Evolutionary conservation across 2,329 filamentous ascomycete species (phyloP).

Genomic region (Aspergillus quadrilineatus): DNA sequence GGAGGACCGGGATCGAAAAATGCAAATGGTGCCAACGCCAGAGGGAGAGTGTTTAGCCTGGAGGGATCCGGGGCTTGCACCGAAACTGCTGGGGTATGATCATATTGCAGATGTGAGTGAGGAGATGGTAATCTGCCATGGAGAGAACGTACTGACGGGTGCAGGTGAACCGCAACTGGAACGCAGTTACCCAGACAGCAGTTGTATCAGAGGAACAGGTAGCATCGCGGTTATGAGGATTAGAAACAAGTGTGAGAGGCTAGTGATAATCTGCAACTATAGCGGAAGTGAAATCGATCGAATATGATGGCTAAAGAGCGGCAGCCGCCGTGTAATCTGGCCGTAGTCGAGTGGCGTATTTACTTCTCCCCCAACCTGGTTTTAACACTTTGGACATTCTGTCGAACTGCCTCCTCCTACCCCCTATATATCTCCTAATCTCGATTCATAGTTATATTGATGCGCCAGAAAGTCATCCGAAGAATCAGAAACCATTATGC

Average conservation of each 20-base stretch:
- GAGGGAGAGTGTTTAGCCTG: slow-evolving; percentile 46
- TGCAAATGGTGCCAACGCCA: slow-evolving; percentile 39
- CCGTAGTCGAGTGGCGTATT: too few relatives aligned
- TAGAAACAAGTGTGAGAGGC: background rate
- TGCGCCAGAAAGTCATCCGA: too few relatives aligned
- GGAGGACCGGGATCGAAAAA: slow-evolving; percentile 51
- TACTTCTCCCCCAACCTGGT: too few relatives aligned
- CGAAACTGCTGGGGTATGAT: slow-evolving; percentile 43
- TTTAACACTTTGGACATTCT: too few relatives aligned
- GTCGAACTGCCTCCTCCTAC: too few relatives aligned
- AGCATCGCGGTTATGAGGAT: background rate
- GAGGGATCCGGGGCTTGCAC: slow-evolving; percentile 43
- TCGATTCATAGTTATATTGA: too few relatives aligned
- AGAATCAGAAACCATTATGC: too few relatives aligned
- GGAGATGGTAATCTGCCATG: background rate
- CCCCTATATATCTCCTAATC: too few relatives aligned
- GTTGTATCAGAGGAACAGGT: background rate
- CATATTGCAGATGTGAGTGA: slow-evolving; percentile 37
- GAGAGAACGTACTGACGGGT: background rate
- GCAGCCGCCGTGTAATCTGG: too few relatives aligned
- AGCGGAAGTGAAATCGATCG: background rate
- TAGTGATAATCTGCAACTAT: background rate
- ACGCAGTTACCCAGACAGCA: background rate
- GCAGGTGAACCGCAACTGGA: background rate
- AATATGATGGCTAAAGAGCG: too few relatives aligned